A percentile compares a stretch with the other conserved stretches of the same genome.
Conservation (phyloP, 768 basidiomycete genomes). For the Lepiota brunneoincarnata region DNA sequence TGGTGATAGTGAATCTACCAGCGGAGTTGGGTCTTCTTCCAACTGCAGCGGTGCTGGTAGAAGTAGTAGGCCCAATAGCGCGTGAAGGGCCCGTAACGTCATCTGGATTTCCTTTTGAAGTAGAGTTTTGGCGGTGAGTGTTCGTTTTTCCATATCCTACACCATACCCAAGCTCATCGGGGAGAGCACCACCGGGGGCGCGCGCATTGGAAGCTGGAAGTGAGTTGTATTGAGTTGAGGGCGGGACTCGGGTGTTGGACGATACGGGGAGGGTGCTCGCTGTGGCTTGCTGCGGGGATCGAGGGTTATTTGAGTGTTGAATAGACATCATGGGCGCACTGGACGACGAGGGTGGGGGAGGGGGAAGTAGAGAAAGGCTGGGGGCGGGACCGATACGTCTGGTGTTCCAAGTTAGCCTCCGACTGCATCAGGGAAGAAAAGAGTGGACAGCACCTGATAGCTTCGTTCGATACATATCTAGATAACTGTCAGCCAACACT, state of each 20-base stretch:
- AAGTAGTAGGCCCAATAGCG: conserved; percentile 12
- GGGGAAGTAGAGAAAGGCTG: conserved; percentile 40
- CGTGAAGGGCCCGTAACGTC: conserved; percentile 15
- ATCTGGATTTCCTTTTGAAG: conserved; percentile 17
- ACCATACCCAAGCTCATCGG: conserved; percentile 18
- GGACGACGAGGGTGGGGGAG: conserved; percentile 29
- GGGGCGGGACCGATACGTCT: conserved; percentile 50
- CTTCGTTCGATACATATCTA: conserved; percentile 71
- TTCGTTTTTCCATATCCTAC: conserved; percentile 1
- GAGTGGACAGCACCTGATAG: conserved; percentile 40
- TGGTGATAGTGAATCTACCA: conserved; percentile 40
- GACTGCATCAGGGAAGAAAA: conserved; percentile 17
- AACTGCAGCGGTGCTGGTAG: conserved; percentile 12
- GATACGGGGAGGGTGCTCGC: conserved; percentile 9
- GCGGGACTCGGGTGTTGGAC: neutral
- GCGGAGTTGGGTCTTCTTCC: conserved; percentile 25
- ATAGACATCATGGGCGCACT: neutral
- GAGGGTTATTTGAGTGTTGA: neutral
- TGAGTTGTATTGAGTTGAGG: conserved; percentile 8
- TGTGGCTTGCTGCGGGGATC: conserved; percentile 5
- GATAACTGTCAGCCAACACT: conserved; percentile 8
- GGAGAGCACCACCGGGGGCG: neutral
- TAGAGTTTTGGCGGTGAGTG: conserved; percentile 12
- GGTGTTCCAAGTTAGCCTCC: neutral
- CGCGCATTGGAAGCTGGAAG: conserved; percentile 4